Conservation (phyloP, 2,329 filamentous ascomycete species). For the Coniochaeta pulveracea region DNA sequence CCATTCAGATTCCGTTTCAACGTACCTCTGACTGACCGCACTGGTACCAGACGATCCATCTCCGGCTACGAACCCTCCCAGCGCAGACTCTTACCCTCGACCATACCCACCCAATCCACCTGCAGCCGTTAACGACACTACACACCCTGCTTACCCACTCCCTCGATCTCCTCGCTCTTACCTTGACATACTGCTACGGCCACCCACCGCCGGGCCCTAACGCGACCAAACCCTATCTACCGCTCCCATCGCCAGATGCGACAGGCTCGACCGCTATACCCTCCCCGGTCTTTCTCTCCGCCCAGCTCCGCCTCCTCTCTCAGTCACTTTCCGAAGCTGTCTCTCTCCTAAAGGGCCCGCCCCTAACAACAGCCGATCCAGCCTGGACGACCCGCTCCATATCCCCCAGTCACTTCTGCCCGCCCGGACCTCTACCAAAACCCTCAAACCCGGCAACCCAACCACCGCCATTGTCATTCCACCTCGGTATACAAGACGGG, state of each 20-base stretch:
- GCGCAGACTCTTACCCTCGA: constrained; percentile 36
- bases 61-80: constrained; percentile 62
- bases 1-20: background rate
- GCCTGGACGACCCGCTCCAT: constrained; percentile 33
- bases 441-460: constrained; percentile 30
- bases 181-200: constrained; percentile 56
- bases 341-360: constrained; percentile 43
- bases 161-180: constrained; percentile 72
- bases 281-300: constrained; percentile 39
- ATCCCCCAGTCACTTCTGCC: constrained; percentile 29
- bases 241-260: constrained; percentile 43
- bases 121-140: constrained; percentile 61
- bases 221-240: too few species aligned
- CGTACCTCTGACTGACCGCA: background rate
- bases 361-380: constrained; percentile 24
- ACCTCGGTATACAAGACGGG: constrained; percentile 59
- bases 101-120: constrained; percentile 36
- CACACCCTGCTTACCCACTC: constrained; percentile 72
- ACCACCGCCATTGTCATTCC: constrained; percentile 60
- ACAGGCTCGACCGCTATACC: constrained; percentile 41
- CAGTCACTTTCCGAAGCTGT: constrained; percentile 40
- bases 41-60: constrained; percentile 59
- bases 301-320: constrained; percentile 44
- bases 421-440: constrained; percentile 14
- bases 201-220: background rate